Percentiles rank a stretch among this genome's conserved stretches.
phyloP scores from a whole-genome alignment of 2,329 filamentous ascomycete genomes.

The Didymella pinodella region DNA sequence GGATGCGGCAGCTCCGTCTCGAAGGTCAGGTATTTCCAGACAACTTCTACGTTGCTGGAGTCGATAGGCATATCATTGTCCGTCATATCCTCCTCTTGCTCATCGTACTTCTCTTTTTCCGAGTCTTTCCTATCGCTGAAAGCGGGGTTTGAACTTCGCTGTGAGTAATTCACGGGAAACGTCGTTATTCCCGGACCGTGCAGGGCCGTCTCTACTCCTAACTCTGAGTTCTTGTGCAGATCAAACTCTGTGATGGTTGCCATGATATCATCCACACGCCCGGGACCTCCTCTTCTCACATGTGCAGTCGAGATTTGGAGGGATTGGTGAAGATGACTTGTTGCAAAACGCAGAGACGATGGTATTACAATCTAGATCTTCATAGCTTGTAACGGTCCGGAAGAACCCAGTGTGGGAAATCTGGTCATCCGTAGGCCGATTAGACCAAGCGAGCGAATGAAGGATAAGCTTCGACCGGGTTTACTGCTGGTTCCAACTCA shows the following conservation, averaged over 20 bases:
- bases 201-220: conserved; percentile 19
- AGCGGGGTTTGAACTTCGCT: conserved; percentile 24
- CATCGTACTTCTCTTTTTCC: conserved; percentile 27
- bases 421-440: conserved; percentile 8
- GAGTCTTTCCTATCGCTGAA: conserved; percentile 17
- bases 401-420: conserved; percentile 11
- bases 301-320: conserved; percentile 1
- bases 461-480: conserved; percentile 9
- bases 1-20: conserved; percentile 65
- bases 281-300: neutral
- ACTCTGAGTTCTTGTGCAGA: conserved; percentile 36
- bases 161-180: conserved; percentile 20
- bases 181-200: conserved; percentile 44
- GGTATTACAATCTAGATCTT: conserved; percentile 16
- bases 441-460: conserved; percentile 19
- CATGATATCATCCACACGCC: conserved; percentile 38
- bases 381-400: conserved; percentile 10
- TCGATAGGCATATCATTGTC: conserved; percentile 1
- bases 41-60: conserved; percentile 49
- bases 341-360: conserved; percentile 2
- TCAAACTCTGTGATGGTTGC: conserved; percentile 47
- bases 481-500: conserved; percentile 12
- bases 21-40: conserved; percentile 68
- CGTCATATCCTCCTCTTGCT: conserved; percentile 25
- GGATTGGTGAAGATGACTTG: conserved; percentile 3